phyloP scores from a whole-genome alignment of 2,329 filamentous ascomycete species.

The Scedosporium apiospermum region DNA sequence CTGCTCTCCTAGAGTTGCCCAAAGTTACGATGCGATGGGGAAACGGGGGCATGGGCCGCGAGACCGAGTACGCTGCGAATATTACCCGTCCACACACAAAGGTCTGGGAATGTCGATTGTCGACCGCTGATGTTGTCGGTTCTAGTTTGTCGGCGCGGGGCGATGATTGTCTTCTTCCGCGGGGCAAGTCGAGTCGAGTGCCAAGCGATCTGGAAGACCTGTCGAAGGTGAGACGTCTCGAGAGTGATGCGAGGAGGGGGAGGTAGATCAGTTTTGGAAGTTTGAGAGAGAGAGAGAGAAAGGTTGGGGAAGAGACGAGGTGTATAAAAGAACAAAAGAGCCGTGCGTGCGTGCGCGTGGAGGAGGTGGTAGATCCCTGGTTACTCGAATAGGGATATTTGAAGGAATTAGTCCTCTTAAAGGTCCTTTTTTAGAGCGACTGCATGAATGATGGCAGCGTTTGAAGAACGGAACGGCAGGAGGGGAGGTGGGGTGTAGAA shows the following conservation, averaged over 20 bases:
- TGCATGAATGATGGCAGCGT: background rate
- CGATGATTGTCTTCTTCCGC: background rate
- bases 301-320: background rate
- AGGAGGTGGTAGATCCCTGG: background rate
- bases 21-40: background rate
- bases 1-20: constrained; percentile 4
- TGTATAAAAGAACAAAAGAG: background rate
- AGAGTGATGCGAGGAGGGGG: constrained; percentile 4
- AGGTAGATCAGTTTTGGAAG: background rate
- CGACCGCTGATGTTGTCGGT: too few species aligned
- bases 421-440: background rate
- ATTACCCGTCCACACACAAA: too few species aligned
- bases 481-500: too few species aligned
- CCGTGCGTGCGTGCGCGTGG: background rate
- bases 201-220: constrained; percentile 4
- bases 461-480: background rate
- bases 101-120: too few species aligned
- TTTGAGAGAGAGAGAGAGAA: background rate
- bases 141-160: background rate
- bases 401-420: background rate
- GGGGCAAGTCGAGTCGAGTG: constrained; percentile 5
- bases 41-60: background rate
- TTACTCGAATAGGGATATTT: background rate
- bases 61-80: too few species aligned
- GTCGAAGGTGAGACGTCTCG: constrained; percentile 6